A percentile compares a stretch with the other conserved stretches of the same genome.
These are phyloP conservation scores for Castanospermum australe DNA, from an alignment of 306 rosid species.

Conservation along the genomic window DNA sequence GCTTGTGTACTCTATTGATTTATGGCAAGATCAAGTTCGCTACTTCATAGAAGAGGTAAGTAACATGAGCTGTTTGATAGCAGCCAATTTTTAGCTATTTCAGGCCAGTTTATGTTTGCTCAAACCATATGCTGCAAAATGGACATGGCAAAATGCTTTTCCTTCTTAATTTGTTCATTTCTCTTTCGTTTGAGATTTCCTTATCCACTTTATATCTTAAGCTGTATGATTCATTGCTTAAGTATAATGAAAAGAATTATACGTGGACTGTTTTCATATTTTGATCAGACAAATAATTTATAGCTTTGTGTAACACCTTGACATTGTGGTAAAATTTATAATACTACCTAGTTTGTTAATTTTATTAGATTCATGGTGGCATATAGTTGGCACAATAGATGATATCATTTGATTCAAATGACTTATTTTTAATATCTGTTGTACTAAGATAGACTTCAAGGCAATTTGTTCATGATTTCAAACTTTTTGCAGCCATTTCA, in stretches of 20 bases:
- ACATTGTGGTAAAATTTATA: background rate
- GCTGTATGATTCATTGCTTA: background rate
- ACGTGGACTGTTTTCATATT: background rate
- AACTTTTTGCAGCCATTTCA: background rate
- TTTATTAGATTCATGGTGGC: background rate
- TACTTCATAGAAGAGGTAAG: constrained; percentile 85
- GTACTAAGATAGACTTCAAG: background rate
- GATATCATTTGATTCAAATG: background rate
- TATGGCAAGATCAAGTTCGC: constrained; percentile 93
- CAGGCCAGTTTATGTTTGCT: constrained; percentile 12
- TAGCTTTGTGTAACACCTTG: background rate
- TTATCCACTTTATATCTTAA: background rate
- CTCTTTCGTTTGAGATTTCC: background rate
- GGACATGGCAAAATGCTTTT: background rate
- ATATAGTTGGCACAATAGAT: background rate
- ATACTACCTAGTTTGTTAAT: background rate
- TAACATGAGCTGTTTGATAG: constrained; percentile 14
- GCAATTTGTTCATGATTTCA: background rate
- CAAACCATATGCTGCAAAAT: background rate
- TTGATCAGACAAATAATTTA: background rate
- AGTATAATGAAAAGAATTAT: background rate
- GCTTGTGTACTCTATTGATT: constrained; percentile 92
- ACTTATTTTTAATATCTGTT: background rate
- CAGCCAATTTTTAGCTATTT: background rate
- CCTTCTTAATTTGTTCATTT: background rate